phyloP scores from a whole-genome alignment of 2,329 filamentous ascomycete genomes.

The Ophiosphaerella korrae region DNA sequence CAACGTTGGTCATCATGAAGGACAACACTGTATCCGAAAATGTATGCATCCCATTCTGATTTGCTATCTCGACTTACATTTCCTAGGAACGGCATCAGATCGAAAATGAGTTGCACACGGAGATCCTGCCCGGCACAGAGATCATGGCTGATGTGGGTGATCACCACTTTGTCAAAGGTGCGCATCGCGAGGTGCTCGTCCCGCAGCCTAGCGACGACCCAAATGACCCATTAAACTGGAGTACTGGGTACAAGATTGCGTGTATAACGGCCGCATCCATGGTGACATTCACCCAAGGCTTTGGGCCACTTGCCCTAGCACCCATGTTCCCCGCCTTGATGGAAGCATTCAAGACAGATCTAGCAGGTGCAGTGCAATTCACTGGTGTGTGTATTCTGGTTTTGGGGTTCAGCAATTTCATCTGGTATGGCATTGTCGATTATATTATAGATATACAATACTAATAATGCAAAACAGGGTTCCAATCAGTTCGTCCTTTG shows the following conservation, averaged over 20 bases:
- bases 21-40: constrained; percentile 12
- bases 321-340: constrained; percentile 67
- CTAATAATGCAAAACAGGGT: constrained; percentile 49
- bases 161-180: constrained; percentile 66
- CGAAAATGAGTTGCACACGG: constrained; percentile 58
- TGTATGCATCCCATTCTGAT: background rate
- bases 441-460: background rate
- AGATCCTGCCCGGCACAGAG: constrained; percentile 63
- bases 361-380: constrained; percentile 61
- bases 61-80: background rate
- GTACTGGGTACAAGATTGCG: constrained; percentile 54
- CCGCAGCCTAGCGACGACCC: constrained; percentile 59
- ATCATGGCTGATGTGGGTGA: constrained; percentile 65
- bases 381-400: constrained; percentile 63
- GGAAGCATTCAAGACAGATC: constrained; percentile 58
- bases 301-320: constrained; percentile 60
- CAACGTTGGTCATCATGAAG: constrained; percentile 8
- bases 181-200: constrained; percentile 54
- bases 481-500: constrained; percentile 60
- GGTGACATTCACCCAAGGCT: constrained; percentile 59
- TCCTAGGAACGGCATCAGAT: constrained; percentile 52
- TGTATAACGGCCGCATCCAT: constrained; percentile 54
- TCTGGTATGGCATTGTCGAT: constrained; percentile 52
- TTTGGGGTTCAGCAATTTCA: constrained; percentile 64
- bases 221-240: constrained; percentile 62